Evolutionary conservation across 2,329 filamentous ascomycete species (phyloP), one percentile per base, ranked within the genome.

Genomic region (Rutstroemia sp.): DNA sequence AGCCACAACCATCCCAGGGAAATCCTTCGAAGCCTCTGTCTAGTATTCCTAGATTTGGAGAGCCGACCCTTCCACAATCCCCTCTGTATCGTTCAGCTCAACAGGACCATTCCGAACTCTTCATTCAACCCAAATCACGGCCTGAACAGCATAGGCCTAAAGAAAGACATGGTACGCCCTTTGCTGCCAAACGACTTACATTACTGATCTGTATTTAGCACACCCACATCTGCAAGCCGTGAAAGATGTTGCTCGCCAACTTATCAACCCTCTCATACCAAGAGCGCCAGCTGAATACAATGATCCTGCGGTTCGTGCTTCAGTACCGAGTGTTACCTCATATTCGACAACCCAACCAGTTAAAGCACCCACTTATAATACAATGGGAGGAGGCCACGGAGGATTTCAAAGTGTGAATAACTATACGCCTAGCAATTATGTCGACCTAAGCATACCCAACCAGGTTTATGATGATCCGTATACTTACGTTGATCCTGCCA

Each of bases 401-500:
- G 67, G 67, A 8, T 68, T 69, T 44, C 55, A 61, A 46, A 58
- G 65, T 10, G 56, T 65, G 16, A 69, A 69, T 51, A 55, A 45
- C n/a, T 45, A 58, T 34, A 49, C n/a, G n/a, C 46, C 57, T 19
- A 42, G 14, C 9, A 67, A 69, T 46, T 65, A 64, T 36, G 56
- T 70, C 48, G 68, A 70, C 51, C 65, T 70, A 38, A 68, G 66
- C 6, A 53, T 53, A 42, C 61, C 60, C 16, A 57, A 60, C 21
- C 62, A 60, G 38, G 59, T 58, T 27, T 48, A 61, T 44, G 53
- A 63, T 36, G 63, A 64, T 12, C 64, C 66, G 34, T 67, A 68
- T 53, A 63, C 65, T 5, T 70, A 66, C 57, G 67, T 70, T 5
- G 87, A 92, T 62, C 82, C 86, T 0, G 75, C 76, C 57, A 86